Evolutionary conservation across 371 early-diverging fungal species (phyloP), one percentile per base, ranked within the genome.

Genomic region (Fennellomyces sp.): DNA sequence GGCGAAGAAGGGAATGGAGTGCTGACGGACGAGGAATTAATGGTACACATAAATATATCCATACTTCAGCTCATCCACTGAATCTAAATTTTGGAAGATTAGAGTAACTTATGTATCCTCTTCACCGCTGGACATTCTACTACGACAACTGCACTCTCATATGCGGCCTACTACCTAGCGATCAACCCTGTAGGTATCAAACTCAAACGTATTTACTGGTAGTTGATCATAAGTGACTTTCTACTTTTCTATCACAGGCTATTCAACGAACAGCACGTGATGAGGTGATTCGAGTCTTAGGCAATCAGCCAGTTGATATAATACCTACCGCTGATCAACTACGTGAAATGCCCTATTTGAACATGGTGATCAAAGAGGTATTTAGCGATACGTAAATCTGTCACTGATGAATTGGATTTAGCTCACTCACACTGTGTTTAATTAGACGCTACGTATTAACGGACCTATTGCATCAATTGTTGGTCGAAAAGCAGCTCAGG

Each of bases 371-470:
- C 19, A 64, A 69, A 54, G 69, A 69, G 53, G 68, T 13, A 10
- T 39, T 52, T 25, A 28, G 17, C 12, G n/a, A 11, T n/a, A 3
- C 2, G 19, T 12, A n/a, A n/a, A n/a, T n/a, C n/a, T 13, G 2
- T 29, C 25, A 12, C 36, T 2, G 0, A 31, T 7, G 6, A n/a
- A 38, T 25, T 45, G n/a, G n/a, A n/a, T n/a, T n/a, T n/a, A n/a
- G n/a, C n/a, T n/a, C n/a, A n/a, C n/a, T n/a, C n/a, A n/a, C n/a
- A n/a, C n/a, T n/a, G n/a, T n/a, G n/a, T n/a, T n/a, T 57, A 63
- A n/a, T 23, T 70, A 79, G 70, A 63, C 76, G 0, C 53, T 78
- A 59, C 73, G 83, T 15, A 57, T 74, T 49, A 68, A 66, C 63
- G 62, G 65, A 48, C 66, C 70, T 3, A 30, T 31, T 0, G 38